These are phyloP conservation scores for Paecilomyces sp. DNA, from an alignment of 2,329 filamentous ascomycete species.

Conservation along the genomic window DNA sequence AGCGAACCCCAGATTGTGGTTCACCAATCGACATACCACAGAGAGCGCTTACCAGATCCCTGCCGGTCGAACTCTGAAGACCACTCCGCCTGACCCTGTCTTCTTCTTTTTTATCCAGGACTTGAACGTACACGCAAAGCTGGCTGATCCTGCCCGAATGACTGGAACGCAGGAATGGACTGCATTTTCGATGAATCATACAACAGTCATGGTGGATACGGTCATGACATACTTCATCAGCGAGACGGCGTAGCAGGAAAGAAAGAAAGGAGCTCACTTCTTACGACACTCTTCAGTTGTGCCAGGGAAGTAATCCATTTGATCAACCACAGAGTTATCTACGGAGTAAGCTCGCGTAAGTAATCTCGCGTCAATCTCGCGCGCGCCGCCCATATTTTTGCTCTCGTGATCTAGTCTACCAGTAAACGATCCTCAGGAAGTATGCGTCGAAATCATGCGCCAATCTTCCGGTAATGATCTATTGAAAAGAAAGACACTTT, in stretches of 20 bases:
- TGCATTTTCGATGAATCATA: not conserved
- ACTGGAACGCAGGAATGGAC: not conserved
- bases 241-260: not conserved
- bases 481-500: too few species aligned
- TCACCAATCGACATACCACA: not conserved
- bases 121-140: not conserved
- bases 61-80: not conserved
- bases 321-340: not conserved
- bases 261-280: not conserved
- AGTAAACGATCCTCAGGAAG: too few species aligned
- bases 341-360: not conserved
- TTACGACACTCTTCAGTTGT: not conserved
- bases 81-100: not conserved
- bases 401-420: too few species aligned
- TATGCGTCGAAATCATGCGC: too few species aligned
- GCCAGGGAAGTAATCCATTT: not conserved
- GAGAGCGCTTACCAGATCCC: not conserved
- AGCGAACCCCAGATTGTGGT: not conserved
- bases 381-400: too few species aligned
- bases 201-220: not conserved
- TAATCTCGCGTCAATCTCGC: too few species aligned
- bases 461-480: too few species aligned
- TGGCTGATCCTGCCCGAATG: not conserved
- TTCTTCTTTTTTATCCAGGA: not conserved
- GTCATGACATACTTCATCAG: not conserved